Evolutionary conservation across 257 asterid genomes (phyloP), one percentile per base, ranked within the genome.

Genomic region (Jacaranda mimosifolia): DNA sequence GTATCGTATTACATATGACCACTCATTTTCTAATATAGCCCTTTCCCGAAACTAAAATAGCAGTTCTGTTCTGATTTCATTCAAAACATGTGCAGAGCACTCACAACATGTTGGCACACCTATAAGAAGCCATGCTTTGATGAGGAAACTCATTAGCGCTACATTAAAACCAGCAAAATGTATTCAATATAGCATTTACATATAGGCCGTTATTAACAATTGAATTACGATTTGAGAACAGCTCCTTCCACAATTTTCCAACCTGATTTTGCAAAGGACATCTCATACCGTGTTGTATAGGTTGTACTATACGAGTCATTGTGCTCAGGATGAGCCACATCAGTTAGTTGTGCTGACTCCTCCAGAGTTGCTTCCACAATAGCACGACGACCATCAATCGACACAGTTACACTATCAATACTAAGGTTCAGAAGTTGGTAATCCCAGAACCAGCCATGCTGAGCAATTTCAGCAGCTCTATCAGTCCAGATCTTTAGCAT

Each of bases 171-270:
- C 26, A 68, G 67, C 52, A 75, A 82, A 48, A 19, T 19, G 39
- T 5, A 53, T 52, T 56, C 10, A 45, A 45, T 49, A 70, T 39
- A 15, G 72, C 82, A 84, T 84, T 73, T 85, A 87, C 89, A 86
- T 14, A 58, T 51, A 46, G 72, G 63, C 48, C 17, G 68, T 72
- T 48, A 49, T 64, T 52, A 17, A 76, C 87, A 63, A 63, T 75
- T 32, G 48, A 51, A 63, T 84, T 84, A 88, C 0, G 96, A 85
- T 85, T 90, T 95, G 21, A 93, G 94, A 70, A 92, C 98, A 69
- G 98, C 98, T 52, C 99, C 99, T 82, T 89, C 99, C n/a, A 89
- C 83, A 76, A 93, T 93, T 86, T 86, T 93, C 99, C 99, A 93
- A 55, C 93, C 97, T 0, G 97, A 89, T 15, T 87, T 80, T 0